Base-by-base conservation (phyloP, 352 stramenopile genomes). In the Paralagenidium karlingii region DNA sequence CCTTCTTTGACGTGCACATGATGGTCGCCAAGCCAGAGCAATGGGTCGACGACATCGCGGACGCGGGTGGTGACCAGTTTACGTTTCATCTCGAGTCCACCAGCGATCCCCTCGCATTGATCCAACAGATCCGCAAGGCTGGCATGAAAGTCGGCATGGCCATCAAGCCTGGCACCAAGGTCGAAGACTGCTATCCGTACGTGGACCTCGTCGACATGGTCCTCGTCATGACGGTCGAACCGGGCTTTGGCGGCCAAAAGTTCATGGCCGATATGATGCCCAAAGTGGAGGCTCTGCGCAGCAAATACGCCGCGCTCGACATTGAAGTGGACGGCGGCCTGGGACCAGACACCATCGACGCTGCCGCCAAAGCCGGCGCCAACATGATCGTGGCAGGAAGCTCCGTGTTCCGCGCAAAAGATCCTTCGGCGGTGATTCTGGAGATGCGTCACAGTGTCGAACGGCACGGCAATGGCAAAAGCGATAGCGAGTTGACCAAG, bases 211-310 rank as follows among this genome's bases (percentile, higher is more conserved):
- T 96, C 21, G 95, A 98, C 53, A 85, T 98, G 68, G 89, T 97
- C 46, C 67, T 99, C 22, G 69, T 99, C 21, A 99, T 99, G 95
- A 98, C 94, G 4, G 95, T 99, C 20, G 90, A 98, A 66, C 94
- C 95, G 18, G 95, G 95, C 38, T 98, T 98, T 49, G 87, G 89
- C 24, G 95, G 95, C 21, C 95, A 99, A 67, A 83, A 60, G 24
- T 99, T 99, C 56, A 98, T 98, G 88, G 51, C 45, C 21, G 68
- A 91, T 52, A 96, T 96, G 83, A 97, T 98, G 83, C 56, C 63
- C 24, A 98, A 98, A 61, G 78, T 98, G 12, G 62, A 76, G 36
- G 64, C 61, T 16, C 55, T 98, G 24, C 71, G 95, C 31, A 64
- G 76, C 26, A 77, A 82, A 44, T 98, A 86, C 63, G 92, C 94